Conservation (phyloP, 345 rosid genomes). For the Bruguiera gymnorhiza region DNA sequence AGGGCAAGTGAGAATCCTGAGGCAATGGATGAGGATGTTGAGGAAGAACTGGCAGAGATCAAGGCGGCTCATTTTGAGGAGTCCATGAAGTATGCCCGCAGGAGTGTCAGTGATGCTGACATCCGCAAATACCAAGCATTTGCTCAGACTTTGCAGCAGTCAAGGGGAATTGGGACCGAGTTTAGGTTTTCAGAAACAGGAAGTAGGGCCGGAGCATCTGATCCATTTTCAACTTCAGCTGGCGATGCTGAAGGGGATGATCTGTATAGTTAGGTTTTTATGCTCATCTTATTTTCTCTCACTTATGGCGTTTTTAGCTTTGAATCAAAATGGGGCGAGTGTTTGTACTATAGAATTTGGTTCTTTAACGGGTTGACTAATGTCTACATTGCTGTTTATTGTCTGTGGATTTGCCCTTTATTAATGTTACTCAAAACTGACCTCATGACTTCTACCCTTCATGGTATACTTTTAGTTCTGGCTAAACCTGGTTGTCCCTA, state of each 20-base stretch:
- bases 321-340: neutral
- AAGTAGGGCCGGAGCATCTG: constrained; percentile 20
- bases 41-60: constrained; percentile 49
- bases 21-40: constrained; percentile 56
- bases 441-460: too few relatives aligned
- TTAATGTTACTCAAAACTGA: too few relatives aligned
- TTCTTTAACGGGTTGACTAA: neutral
- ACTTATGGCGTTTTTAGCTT: neutral
- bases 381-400: neutral
- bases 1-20: constrained; percentile 34
- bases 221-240: constrained; percentile 39
- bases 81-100: constrained; percentile 50
- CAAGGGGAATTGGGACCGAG: constrained; percentile 42
- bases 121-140: constrained; percentile 43
- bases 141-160: constrained; percentile 50
- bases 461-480: too few relatives aligned
- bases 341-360: neutral
- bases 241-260: constrained; percentile 40
- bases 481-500: too few relatives aligned
- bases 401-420: neutral
- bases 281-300: neutral
- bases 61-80: constrained; percentile 51
- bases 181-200: constrained; percentile 37
- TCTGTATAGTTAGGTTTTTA: constrained; percentile 33
- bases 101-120: constrained; percentile 50